Base-by-base conservation (phyloP, 768 basidiomycete species). In the Lepiota brunneoincarnata region DNA sequence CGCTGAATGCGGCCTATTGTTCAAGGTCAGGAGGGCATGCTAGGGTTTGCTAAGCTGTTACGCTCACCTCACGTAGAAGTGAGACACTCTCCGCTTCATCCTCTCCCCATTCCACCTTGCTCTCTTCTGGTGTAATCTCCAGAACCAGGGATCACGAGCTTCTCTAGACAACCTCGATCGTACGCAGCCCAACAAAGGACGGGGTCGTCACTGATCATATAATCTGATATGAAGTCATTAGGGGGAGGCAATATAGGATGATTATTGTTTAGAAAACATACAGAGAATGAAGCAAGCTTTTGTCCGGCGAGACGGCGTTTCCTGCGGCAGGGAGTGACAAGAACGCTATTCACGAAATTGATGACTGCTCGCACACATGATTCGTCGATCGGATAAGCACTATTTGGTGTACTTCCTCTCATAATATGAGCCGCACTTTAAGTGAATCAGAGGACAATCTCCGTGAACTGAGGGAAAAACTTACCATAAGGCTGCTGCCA, bases 271-370 rank as follows among this genome's bases (percentile, higher is more conserved):
- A 9, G 37, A 10, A 17, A 14, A 76, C 84, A 12, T 55, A 93
- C 90, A 84, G 0, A 96, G 68, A 14, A 87, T 79, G 63, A 88
- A 89, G 64, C 91, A 92, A 0, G 89, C 86, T 64, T 80, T 86
- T 1, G 82, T 83, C 31, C 80, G 75, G 15, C 67, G 77, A 41
- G 68, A 66, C 2, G 73, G 65, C 20, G 69, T 63, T 45, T 83
- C 79, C 1, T n/a, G 59, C 56, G 4, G 61, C 61, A 4, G 74
- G n/a, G 62, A 1, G 75, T 72, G 1, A 71, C 64, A 18, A 91
- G 69, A 40, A 89, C 72, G 3, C 83, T 77, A 57, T 84, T 87
- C 28, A 91, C 69, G 40, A 89, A 79, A 58, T 87, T 84, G 51
- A 90, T 79, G n/a, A 92, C 76, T 1, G 82, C 80, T 45, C 82